These are phyloP conservation scores for Aureobasidium lini DNA, from an alignment of 2,329 filamentous ascomycete species.

Conservation along the genomic window DNA sequence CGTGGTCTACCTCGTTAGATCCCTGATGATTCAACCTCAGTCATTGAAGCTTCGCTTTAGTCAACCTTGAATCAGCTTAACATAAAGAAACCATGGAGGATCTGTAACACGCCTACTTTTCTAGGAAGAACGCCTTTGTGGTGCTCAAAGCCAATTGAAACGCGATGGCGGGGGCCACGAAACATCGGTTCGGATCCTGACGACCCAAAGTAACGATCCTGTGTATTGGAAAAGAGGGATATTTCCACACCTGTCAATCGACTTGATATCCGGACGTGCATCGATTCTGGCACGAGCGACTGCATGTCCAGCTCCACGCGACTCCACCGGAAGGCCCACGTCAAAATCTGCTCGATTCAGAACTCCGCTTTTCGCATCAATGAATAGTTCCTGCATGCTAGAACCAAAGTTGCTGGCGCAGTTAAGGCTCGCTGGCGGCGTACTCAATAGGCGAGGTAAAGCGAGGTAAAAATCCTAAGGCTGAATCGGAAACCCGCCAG, in stretches of 20 bases:
- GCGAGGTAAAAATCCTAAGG: neutral
- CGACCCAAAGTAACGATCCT: neutral
- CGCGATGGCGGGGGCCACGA: neutral
- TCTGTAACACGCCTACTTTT: neutral
- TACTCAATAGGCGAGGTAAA: neutral
- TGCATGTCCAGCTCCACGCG: neutral
- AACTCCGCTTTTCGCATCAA: neutral
- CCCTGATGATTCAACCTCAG: neutral
- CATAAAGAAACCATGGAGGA: neutral
- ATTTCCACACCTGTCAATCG: neutral
- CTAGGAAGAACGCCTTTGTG: neutral
- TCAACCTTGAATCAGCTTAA: neutral
- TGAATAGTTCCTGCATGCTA: neutral
- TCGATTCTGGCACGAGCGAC: neutral
- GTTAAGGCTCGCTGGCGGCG: neutral
- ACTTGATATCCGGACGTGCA: neutral
- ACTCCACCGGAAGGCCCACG: neutral
- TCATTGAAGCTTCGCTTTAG: neutral
- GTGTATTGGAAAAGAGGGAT: neutral
- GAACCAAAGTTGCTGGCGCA: neutral
- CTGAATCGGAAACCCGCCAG: neutral
- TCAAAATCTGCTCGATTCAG: neutral
- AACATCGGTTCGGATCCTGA: neutral
- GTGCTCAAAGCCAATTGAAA: neutral
- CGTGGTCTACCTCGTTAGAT: neutral